Percentiles rank a stretch among this genome's conserved stretches.
Conservation (phyloP, 176 grass and related monocot genomes). For the Eleusine indica region DNA sequence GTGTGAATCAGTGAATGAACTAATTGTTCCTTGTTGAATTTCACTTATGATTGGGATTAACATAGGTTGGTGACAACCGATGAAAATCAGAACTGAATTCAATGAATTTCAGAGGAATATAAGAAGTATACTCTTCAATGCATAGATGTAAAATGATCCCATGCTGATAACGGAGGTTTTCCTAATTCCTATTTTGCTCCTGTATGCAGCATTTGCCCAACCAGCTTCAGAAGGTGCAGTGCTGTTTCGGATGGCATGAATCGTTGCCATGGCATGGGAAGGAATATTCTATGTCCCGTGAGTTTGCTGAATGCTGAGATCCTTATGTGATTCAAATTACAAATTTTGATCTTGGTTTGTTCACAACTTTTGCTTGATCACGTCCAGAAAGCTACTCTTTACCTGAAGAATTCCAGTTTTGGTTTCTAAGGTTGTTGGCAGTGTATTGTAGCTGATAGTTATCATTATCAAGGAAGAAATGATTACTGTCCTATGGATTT, state of each 20-base stretch:
- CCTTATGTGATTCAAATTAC: neutral
- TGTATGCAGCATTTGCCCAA: slow-evolving; percentile 56
- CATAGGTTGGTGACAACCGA: neutral
- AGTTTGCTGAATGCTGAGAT: slow-evolving; percentile 26
- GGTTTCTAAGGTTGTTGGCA: too few relatives aligned
- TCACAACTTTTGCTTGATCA: slow-evolving; percentile 15
- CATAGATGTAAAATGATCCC: neutral
- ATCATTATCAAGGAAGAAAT: too few relatives aligned
- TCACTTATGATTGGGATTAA: neutral
- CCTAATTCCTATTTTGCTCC: neutral
- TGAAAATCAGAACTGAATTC: neutral
- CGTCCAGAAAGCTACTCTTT: slow-evolving; percentile 83
- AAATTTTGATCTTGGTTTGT: slow-evolving; percentile 3
- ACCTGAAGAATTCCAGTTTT: slow-evolving; percentile 36
- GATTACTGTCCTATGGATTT: too few relatives aligned
- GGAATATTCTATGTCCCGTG: slow-evolving; percentile 86
- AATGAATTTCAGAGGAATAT: neutral
- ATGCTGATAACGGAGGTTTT: neutral
- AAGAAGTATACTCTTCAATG: neutral
- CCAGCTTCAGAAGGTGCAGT: slow-evolving; percentile 54
- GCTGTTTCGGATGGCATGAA: slow-evolving; percentile 82
- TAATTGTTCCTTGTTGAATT: neutral
- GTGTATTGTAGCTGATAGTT: too few relatives aligned
- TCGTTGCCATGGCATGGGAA: slow-evolving; percentile 94
- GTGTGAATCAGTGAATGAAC: neutral